Base-by-base conservation (phyloP, 805 yeast genomes). In the Nakazawaea wyomingensis region DNA sequence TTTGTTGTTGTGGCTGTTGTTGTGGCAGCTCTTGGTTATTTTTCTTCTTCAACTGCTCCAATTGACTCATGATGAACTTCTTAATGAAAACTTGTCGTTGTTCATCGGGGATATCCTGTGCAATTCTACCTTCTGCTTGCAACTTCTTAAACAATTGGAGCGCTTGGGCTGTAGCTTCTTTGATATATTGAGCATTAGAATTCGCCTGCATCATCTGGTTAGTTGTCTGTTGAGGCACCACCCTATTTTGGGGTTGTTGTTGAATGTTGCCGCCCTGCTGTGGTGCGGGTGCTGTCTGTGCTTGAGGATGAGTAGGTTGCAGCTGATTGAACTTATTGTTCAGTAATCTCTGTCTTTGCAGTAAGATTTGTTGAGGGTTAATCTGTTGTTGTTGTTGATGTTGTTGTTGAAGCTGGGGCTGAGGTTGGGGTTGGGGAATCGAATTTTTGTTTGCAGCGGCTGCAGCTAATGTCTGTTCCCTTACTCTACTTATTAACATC, bases 401-500 rank as follows among this genome's bases (percentile, higher is more conserved):
- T 20, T 48, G 53, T 34, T 58, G 64, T 29, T 52, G 43, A 36
- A 49, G 48, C 37, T 55, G 60, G 24, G 50, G 60, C 11, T 56
- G 61, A 6, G 57, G 34, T 17, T 14, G 60, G 24, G 50, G 60
- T 13, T 56, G 61, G 5, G 57, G 34, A 19, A 16, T n/a, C 18
- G 44, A 36, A 13, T 45, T 22, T 27, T 33, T 11, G 44, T 43
- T 34, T 39, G 53, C 29, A 48, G 49, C 39, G 50, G 57, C 41
- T 34, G 34, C 40, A 52, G 48, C 27, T 37, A 36, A 20, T 5
- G 34, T 32, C 46, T 68, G 71, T 47, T 67, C 73, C 53, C 50
- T 69, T 55, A 54, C 68, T 58, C 56, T 56, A 24, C 24, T 24
- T 18, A 39, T 18, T 8, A 80, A 69, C 45, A 80, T 57, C 51